Evolutionary conservation across 495 filamentous ascomycete species (phyloP), one percentile per base, ranked within the genome.

Genomic region (Aspergillus haitiensis): DNA sequence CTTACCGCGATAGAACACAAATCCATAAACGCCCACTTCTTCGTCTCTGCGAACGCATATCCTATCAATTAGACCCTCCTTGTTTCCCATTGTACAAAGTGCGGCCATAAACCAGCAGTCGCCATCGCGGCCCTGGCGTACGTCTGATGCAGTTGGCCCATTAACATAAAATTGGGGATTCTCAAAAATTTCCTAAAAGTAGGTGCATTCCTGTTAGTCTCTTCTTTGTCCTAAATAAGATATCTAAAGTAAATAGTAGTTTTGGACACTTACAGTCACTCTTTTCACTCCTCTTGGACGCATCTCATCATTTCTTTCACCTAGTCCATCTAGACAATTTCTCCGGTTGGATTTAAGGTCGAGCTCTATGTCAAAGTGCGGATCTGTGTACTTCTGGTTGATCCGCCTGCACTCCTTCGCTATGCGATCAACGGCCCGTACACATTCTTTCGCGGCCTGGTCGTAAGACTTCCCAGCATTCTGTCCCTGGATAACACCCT

Each of bases 21-120:
- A 97, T 0, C 93, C 93, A 66, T 98, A 97, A 15, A 96, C 92
- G 6, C 93, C 93, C 32, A 96, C 85, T 47, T 81, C 76, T 67
- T 93, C 86, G 67, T 97, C 84, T 13, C 83, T 78, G 16, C 84
- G 86, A n/a, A 97, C 90, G 67, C 93, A 98, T 11, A 97, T 80
- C 49, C 81, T 84, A 65, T 92, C 84, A 55, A 97, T 89, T 60
- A 97, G 74, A 0, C 84, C 86, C 35, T 84, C 75, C 74, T 93
- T 92, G 67, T 92, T 93, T 40, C 85, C 87, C 59, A 97, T 81
- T 1, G 91, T 93, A 60, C 86, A 91, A 48, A 98, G 70, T 9
- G 91, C 93, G 27, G 92, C 88, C 78, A 97, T 83, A 54, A 97
- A 81, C 92, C 93, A 97, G 71, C 93, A 97, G 68, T 97, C 92